Conservation (phyloP, 2,329 filamentous ascomycete species). For the Magnaporthiopsis rhizophila region DNA sequence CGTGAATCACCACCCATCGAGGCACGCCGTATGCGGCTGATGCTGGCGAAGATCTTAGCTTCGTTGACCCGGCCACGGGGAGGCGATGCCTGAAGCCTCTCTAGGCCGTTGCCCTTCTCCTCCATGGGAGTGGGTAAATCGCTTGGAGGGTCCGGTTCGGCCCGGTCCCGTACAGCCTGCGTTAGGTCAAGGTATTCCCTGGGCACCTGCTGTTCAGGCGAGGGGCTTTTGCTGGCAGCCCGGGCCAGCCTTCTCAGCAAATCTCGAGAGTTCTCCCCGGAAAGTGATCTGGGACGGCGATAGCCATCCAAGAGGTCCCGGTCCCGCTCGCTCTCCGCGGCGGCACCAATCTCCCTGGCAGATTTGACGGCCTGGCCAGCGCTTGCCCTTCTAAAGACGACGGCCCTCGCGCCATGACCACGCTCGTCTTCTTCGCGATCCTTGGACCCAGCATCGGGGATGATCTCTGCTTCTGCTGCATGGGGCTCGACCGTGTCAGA, state of each 20-base stretch:
- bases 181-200: slow-evolving; percentile 3
- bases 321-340: neutral
- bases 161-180: too few relatives aligned
- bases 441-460: slow-evolving; percentile 6
- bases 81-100: neutral
- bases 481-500: neutral
- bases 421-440: slow-evolving; percentile 21
- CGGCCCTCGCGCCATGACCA: slow-evolving; percentile 31
- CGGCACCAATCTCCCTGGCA: neutral
- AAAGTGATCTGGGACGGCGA: slow-evolving; percentile 16
- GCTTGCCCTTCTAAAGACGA: slow-evolving; percentile 1
- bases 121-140: neutral
- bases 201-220: slow-evolving; percentile 19
- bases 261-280: slow-evolving; percentile 36
- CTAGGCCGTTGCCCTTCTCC: neutral
- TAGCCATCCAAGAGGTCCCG: slow-evolving; percentile 10
- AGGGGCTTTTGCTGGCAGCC: slow-evolving; percentile 37
- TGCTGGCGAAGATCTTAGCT: slow-evolving; percentile 2
- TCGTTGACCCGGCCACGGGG: neutral
- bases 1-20: slow-evolving; percentile 40
- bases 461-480: slow-evolving; percentile 4
- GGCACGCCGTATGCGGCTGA: slow-evolving; percentile 26
- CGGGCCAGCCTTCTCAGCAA: slow-evolving; percentile 41
- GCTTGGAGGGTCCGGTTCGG: too few relatives aligned
- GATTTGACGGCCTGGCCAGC: neutral